Evolutionary conservation across 305 asterid genomes (phyloP).

Genomic region (Lippia alba): DNA sequence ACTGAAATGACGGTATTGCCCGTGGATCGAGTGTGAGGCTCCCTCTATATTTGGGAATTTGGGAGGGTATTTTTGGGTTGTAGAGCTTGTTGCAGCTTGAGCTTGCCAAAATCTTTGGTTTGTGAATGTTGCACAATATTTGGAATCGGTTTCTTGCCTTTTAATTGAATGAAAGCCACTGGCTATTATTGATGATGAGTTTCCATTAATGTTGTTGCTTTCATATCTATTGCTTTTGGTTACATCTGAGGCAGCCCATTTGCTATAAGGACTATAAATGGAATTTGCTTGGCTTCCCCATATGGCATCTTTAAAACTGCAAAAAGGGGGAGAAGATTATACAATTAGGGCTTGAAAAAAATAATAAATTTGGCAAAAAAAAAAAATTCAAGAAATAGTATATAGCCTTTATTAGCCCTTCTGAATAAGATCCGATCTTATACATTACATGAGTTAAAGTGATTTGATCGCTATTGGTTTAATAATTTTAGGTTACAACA

Average conservation of each 20-base stretch:
- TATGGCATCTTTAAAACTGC: conserved; percentile 47
- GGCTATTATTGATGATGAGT: conserved; percentile 7
- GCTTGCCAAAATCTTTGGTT: conserved; percentile 40
- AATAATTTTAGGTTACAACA: too few species aligned
- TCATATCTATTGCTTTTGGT: background rate
- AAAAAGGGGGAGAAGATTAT: too few species aligned
- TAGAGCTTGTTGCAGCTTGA: conserved; percentile 28
- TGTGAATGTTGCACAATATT: conserved; percentile 7
- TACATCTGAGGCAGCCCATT: conserved; percentile 10
- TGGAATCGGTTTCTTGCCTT: conserved; percentile 36
- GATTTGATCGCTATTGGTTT: background rate
- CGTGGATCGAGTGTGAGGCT: conserved; percentile 27
- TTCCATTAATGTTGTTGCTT: conserved; percentile 39
- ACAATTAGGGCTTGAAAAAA: conserved; percentile 3
- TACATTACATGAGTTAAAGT: too few species aligned
- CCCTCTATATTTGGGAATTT: conserved; percentile 30
- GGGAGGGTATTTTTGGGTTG: conserved; percentile 27
- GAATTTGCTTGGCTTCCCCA: conserved; percentile 37
- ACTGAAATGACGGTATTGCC: conserved; percentile 15
- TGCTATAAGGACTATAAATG: conserved; percentile 38
- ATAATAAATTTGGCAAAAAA: background rate
- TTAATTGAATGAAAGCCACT: conserved; percentile 15
- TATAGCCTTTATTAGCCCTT: too few species aligned
- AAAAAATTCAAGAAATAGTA: background rate
- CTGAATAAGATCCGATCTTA: background rate